These are phyloP conservation scores for Asterophora parasitica DNA, from an alignment of 768 basidiomycete species.

Conservation along the genomic window DNA sequence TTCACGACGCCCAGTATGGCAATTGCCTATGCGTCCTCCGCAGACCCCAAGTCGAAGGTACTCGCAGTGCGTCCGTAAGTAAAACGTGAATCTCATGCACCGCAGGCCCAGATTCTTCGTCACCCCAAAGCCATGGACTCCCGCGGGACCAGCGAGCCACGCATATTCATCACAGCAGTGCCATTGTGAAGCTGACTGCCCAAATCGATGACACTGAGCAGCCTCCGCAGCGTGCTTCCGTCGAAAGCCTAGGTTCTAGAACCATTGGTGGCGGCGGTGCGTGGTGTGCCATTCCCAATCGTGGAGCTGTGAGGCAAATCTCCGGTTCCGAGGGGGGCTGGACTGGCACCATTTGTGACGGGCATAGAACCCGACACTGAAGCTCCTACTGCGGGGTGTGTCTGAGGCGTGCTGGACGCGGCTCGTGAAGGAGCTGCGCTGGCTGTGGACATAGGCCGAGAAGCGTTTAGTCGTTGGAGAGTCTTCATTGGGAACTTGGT, in stretches of 20 bases:
- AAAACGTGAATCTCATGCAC: slow-evolving; percentile 1
- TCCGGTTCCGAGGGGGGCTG: not conserved
- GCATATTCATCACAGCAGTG: slow-evolving; percentile 56
- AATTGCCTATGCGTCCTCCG: slow-evolving; percentile 60
- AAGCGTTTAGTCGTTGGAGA: slow-evolving; percentile 73
- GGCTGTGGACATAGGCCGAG: slow-evolving; percentile 31
- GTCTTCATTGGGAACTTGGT: slow-evolving; percentile 96
- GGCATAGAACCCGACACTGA: slow-evolving; percentile 1
- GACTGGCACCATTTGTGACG: slow-evolving; percentile 17
- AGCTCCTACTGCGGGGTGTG: slow-evolving; percentile 20
- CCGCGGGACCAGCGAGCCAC: slow-evolving; percentile 25
- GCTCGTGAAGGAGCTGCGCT: slow-evolving; percentile 23
- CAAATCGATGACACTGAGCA: not conserved
- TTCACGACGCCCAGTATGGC: slow-evolving; percentile 86
- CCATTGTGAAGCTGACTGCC: slow-evolving; percentile 25
- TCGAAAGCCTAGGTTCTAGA: slow-evolving; percentile 5
- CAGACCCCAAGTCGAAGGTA: slow-evolving; percentile 56
- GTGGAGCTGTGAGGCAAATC: slow-evolving; percentile 16
- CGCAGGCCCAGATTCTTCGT: slow-evolving; percentile 38
- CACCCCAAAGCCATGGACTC: slow-evolving; percentile 24
- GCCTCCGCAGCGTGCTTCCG: not conserved
- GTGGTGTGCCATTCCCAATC: slow-evolving; percentile 14
- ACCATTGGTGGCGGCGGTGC: slow-evolving; percentile 13
- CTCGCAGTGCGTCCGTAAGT: not conserved
- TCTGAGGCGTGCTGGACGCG: slow-evolving; percentile 29